phyloP scores from a whole-genome alignment of 2,329 filamentous ascomycete genomes.

The Septoria petroselini region DNA sequence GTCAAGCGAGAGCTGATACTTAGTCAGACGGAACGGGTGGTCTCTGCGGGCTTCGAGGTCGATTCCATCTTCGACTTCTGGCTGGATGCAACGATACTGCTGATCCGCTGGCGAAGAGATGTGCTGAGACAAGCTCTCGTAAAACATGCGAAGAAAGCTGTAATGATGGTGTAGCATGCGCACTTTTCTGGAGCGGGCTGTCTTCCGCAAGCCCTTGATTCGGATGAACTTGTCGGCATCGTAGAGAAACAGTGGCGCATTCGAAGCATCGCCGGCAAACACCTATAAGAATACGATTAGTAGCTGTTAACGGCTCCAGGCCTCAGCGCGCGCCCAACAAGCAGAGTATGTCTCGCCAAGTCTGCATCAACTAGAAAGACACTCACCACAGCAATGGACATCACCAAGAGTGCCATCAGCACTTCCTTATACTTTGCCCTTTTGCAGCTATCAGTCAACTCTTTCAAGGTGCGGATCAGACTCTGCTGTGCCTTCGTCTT shows the following conservation, averaged over 20 bases:
- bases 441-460: background rate
- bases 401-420: slow-evolving; percentile 11
- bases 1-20: background rate
- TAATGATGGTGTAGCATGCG: slow-evolving; percentile 11
- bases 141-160: slow-evolving; percentile 9
- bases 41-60: background rate
- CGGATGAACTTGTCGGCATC: slow-evolving; percentile 13
- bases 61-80: slow-evolving; percentile 1
- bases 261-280: background rate
- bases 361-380: background rate
- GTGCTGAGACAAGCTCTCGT: slow-evolving; percentile 6
- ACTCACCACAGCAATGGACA: slow-evolving; percentile 3
- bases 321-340: too few relatives aligned
- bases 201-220: background rate
- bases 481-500: slow-evolving; percentile 1
- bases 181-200: slow-evolving; percentile 6
- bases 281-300: background rate
- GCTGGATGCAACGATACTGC: background rate
- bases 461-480: background rate
- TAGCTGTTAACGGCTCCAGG: too few relatives aligned
- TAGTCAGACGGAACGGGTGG: slow-evolving; percentile 2
- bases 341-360: too few relatives aligned
- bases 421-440: slow-evolving; percentile 3
- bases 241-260: slow-evolving; percentile 3
- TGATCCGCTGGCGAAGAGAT: background rate